Percentiles rank a stretch among this genome's conserved stretches.
These are phyloP conservation scores for Platismatia glauca DNA, from an alignment of 495 filamentous ascomycete species.

Conservation along the genomic window DNA sequence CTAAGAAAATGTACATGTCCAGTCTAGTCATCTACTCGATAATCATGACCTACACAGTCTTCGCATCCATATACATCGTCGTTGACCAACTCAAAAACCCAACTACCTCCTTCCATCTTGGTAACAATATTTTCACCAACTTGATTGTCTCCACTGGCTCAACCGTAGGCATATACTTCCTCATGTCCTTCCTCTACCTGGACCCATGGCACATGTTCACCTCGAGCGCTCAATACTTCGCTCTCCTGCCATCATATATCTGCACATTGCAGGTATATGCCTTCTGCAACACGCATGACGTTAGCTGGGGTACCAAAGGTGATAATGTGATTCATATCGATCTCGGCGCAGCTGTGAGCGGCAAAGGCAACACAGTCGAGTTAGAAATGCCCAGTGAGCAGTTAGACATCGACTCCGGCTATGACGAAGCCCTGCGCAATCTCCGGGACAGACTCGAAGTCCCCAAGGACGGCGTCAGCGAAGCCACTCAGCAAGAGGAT, in stretches of 20 bases:
- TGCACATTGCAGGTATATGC: constrained; percentile 97
- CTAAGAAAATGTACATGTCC: constrained; percentile 80
- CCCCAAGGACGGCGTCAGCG: constrained; percentile 46
- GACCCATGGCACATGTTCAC: constrained; percentile 99
- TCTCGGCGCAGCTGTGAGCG: constrained; percentile 69
- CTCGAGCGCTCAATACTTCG: constrained; percentile 83
- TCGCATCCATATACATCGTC: constrained; percentile 78
- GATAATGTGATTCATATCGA: constrained; percentile 92
- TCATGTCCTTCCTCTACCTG: constrained; percentile 91
- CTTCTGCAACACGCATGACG: constrained; percentile 99
- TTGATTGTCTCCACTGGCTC: constrained; percentile 82
- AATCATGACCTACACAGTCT: constrained; percentile 95
- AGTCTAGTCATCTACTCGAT: constrained; percentile 80
- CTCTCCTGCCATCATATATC: constrained; percentile 85
- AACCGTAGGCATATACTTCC: constrained; percentile 90
- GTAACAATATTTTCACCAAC: constrained; percentile 88
- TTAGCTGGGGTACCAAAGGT: constrained; percentile 98
- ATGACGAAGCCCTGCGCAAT: constrained; percentile 95
- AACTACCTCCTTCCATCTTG: constrained; percentile 46
- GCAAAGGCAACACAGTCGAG: constrained; percentile 66
- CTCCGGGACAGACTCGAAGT: constrained; percentile 89
- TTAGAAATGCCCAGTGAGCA: constrained; percentile 97
- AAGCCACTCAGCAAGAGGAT: constrained; percentile 86
- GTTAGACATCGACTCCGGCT: constrained; percentile 94
- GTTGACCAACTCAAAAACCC: constrained; percentile 61